Conservation (phyloP, 2,329 filamentous ascomycete genomes). For the Aspergillus ruber region DNA sequence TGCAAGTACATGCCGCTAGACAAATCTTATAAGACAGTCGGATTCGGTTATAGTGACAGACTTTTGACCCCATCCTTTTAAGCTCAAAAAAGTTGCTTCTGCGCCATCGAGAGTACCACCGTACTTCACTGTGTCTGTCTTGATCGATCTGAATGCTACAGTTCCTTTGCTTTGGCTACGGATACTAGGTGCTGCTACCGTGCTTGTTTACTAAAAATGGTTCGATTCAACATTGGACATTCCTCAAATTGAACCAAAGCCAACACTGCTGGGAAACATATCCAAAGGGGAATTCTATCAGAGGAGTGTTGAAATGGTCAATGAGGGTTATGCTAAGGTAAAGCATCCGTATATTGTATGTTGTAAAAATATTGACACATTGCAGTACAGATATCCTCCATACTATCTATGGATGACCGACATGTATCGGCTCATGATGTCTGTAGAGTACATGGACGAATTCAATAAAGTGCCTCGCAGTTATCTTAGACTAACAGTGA, state of each 20-base stretch:
- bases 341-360: not conserved
- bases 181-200: not conserved
- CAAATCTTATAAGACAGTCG: not conserved
- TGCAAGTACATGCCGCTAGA: not conserved
- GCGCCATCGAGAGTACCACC: not conserved
- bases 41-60: not conserved
- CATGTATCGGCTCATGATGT: constrained; percentile 1
- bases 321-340: constrained; percentile 3
- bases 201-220: not conserved
- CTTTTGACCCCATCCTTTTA: not conserved
- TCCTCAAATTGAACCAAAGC: not conserved
- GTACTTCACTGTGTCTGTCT: not conserved
- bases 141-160: not conserved
- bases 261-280: constrained; percentile 16
- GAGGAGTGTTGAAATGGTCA: constrained; percentile 1
- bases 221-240: not conserved
- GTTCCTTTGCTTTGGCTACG: not conserved
- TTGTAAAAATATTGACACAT: not conserved
- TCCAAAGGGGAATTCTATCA: not conserved
- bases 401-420: constrained; percentile 1
- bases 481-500: not conserved
- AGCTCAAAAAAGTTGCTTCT: not conserved
- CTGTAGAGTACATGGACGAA: constrained; percentile 1
- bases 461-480: constrained; percentile 1
- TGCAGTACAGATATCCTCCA: not conserved